phyloP scores from a whole-genome alignment of 140 eudicot genomes.

The Cichorium intybus region DNA sequence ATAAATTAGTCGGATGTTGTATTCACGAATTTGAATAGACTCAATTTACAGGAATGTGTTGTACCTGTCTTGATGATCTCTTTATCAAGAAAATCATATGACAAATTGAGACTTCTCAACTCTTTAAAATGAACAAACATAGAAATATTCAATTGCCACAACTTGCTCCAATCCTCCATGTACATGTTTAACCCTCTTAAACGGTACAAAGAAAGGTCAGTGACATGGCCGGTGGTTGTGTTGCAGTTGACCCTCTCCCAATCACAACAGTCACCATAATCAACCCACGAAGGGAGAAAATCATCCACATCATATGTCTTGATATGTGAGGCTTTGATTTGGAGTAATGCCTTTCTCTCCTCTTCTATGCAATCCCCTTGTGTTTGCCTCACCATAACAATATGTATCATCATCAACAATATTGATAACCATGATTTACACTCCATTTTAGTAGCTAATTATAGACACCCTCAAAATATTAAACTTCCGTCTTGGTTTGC shows the following conservation, averaged over 20 bases:
- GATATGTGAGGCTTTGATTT: conserved; percentile 18
- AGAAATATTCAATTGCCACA: conserved; percentile 16
- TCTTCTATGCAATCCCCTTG: too few relatives aligned
- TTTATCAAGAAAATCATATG: background rate
- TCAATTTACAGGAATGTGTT: too few relatives aligned
- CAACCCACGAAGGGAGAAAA: conserved; percentile 23
- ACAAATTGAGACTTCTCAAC: conserved; percentile 25
- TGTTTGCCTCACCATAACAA: too few relatives aligned
- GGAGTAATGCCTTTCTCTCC: conserved; percentile 7
- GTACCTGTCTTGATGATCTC: conserved; percentile 8
- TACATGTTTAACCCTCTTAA: conserved; percentile 13
- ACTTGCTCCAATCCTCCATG: background rate
- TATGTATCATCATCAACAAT: too few relatives aligned
- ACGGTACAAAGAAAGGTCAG: too few relatives aligned
- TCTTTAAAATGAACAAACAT: conserved; percentile 33
- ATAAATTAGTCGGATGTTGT: background rate
- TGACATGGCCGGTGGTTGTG: too few relatives aligned
- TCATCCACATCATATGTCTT: background rate
- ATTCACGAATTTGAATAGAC: background rate
- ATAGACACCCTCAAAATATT: too few relatives aligned
- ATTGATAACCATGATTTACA: too few relatives aligned
- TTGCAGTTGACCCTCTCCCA: too few relatives aligned
- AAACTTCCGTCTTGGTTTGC: too few relatives aligned
- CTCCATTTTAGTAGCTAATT: too few relatives aligned
- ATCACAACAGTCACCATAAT: conserved; percentile 16